Base-by-base conservation (phyloP, 2,329 filamentous ascomycete genomes). In the Apiospora pterosperma region DNA sequence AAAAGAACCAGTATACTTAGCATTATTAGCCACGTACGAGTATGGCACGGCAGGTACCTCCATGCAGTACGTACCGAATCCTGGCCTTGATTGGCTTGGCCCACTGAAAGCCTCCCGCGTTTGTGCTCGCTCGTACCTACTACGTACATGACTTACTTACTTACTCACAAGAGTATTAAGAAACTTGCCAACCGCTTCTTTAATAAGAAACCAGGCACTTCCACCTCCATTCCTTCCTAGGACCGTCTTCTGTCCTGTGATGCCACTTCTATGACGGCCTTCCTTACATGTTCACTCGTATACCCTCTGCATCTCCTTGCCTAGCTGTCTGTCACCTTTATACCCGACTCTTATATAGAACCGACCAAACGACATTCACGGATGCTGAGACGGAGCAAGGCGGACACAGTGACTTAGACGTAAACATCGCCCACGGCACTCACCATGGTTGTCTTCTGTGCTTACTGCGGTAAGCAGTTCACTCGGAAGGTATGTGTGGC, bases 391-490 rank as follows among this genome's bases (percentile, higher is more conserved):
- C n/a, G 28, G 21, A 34, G 34, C 28, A n/a, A n/a, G 28, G n/a
- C 48, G 6, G 21, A 8, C 48, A 3, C 11, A 55, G 34, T 16
- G 14, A 55, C 48, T 55, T 55, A n/a, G 25, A 31, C 25, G 16
- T 55, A 55, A n/a, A 34, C 8, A 34, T 34, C 8, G 16, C 19
- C 11, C 28, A n/a, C 19, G 19, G 28, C 21, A n/a, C 7, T 34
- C 25, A n/a, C n/a, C 58, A 60, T 60, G 58, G 34, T 39, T n/a
- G 34, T 60, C 10, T 60, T 38, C 36, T 60, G 58, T 60, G 58
- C 58, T 21, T 62, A 62, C 60, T 62, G 60, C 60, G 60, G 60
- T 21, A 62, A 62, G 60, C 60, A 62, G 60, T 62, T 62, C 39
- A 62, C 60, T 34, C 39, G 60, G 21, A 62, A 62, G 59, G 59